Conservation (phyloP, 495 filamentous ascomycete species). For the Xylaria acuta region DNA sequence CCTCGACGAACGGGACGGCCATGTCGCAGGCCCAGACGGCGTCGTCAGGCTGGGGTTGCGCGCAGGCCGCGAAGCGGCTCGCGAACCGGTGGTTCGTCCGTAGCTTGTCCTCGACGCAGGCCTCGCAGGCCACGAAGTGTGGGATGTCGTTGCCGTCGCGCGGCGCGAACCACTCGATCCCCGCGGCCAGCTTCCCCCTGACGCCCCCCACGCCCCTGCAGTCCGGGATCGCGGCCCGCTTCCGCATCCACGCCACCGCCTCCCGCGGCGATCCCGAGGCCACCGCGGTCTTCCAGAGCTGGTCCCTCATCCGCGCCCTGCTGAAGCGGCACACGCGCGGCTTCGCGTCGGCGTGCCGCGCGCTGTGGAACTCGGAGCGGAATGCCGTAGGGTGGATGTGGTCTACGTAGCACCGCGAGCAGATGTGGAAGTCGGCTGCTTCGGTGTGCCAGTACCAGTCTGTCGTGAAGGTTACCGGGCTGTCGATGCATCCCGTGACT, state of each 20-base stretch:
- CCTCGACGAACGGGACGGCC: slow-evolving; percentile 38
- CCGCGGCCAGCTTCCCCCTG: slow-evolving; percentile 9
- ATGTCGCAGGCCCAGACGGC: slow-evolving; percentile 46
- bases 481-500: slow-evolving; percentile 33
- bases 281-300: slow-evolving; percentile 25
- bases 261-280: slow-evolving; percentile 14
- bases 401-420: slow-evolving; percentile 39
- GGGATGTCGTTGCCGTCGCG: slow-evolving; percentile 34
- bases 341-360: slow-evolving; percentile 17
- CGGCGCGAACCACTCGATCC: slow-evolving; percentile 30
- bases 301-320: slow-evolving; percentile 30
- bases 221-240: slow-evolving; percentile 27
- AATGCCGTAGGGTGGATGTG: slow-evolving; percentile 31
- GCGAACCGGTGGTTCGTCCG: slow-evolving; percentile 39
- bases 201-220: slow-evolving; percentile 36
- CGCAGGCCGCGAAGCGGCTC: slow-evolving; percentile 30
- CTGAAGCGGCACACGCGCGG: slow-evolving; percentile 31
- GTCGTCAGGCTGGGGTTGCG: slow-evolving; percentile 32
- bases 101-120: slow-evolving; percentile 47
- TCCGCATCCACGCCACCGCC: slow-evolving; percentile 29
- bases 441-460: slow-evolving; percentile 37
- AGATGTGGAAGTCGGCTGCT: slow-evolving; percentile 33
- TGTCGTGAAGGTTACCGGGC: slow-evolving; percentile 27
- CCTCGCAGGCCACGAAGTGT: slow-evolving; percentile 43
- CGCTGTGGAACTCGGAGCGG: slow-evolving; percentile 13